Evolutionary conservation across 345 rosid species (phyloP).

Genomic region (Corchorus olitorius): DNA sequence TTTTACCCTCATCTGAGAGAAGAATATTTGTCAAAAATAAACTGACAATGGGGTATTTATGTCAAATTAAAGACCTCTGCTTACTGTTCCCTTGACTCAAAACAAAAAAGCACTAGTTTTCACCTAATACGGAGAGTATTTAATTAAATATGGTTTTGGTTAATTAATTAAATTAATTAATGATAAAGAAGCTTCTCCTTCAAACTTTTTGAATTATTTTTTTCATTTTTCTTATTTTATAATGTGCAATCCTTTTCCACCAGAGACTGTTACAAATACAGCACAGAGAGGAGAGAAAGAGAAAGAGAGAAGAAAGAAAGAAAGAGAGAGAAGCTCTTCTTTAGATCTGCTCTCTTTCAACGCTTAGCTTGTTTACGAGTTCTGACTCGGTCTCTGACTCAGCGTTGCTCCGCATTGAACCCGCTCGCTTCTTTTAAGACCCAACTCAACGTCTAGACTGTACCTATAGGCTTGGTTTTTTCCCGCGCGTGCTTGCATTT

Average conservation of each 20-base stretch:
- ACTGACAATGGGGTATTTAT: slow-evolving; percentile 20
- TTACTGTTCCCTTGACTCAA: slow-evolving; percentile 29
- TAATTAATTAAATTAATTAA: slow-evolving; percentile 17
- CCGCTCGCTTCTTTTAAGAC: slow-evolving; percentile 8
- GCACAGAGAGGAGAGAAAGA: not conserved
- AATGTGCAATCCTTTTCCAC: slow-evolving; percentile 27
- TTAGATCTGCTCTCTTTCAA: slow-evolving; percentile 50
- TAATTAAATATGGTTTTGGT: no score
- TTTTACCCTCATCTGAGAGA: not conserved
- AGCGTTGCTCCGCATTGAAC: slow-evolving; percentile 26
- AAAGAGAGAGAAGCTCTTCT: slow-evolving; percentile 19
- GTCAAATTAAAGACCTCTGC: slow-evolving; percentile 6
- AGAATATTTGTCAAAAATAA: not conserved
- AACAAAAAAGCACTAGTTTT: not conserved
- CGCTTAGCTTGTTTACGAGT: slow-evolving; percentile 20
- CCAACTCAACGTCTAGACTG: not conserved
- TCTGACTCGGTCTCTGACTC: slow-evolving; percentile 24
- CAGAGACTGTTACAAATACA: slow-evolving; percentile 17
- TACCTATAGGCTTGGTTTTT: not conserved
- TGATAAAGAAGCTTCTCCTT: slow-evolving; percentile 29
- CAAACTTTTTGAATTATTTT: slow-evolving; percentile 1
- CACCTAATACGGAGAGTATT: not conserved
- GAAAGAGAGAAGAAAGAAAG: not conserved
- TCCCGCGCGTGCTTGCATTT: not conserved
- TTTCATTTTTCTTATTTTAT: not conserved